A percentile compares a stretch with the other conserved stretches of the same genome.
Conservation (phyloP, 129 eudicot genomes). For the Flaveria sonorensis region DNA sequence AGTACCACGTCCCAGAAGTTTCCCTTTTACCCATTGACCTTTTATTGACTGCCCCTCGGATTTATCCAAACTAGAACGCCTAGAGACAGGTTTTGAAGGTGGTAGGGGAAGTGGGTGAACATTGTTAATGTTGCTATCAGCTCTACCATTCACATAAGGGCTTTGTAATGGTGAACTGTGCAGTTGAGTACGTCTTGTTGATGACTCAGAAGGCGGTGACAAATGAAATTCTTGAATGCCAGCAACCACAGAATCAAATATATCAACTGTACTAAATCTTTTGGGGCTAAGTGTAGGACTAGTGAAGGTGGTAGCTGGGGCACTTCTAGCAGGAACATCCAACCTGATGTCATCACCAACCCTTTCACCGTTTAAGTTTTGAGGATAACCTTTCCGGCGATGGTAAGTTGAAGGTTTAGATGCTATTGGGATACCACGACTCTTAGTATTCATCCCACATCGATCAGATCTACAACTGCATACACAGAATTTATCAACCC, state of each 20-base stretch:
- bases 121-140: conserved; percentile 43
- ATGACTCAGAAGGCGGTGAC: conserved; percentile 37
- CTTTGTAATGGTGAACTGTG: conserved; percentile 53
- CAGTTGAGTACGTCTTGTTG: conserved; percentile 52
- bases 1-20: conserved; percentile 88
- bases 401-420: conserved; percentile 54
- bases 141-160: conserved; percentile 31
- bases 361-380: conserved; percentile 37
- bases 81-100: conserved; percentile 51
- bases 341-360: conserved; percentile 40
- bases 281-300: conserved; percentile 84
- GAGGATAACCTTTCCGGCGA: conserved; percentile 50
- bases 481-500: background rate
- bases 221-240: conserved; percentile 31
- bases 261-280: conserved; percentile 55
- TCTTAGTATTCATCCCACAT: conserved; percentile 32
- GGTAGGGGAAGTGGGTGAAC: conserved; percentile 83
- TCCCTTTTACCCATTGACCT: conserved; percentile 82
- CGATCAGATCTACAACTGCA: conserved; percentile 39
- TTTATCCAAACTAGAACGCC: conserved; percentile 42
- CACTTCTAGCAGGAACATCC: conserved; percentile 67
- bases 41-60: conserved; percentile 47
- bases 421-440: conserved; percentile 29
- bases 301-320: conserved; percentile 64
- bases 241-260: conserved; percentile 34